Percentiles rank a stretch among this genome's conserved stretches.
These are phyloP conservation scores for Colletotrichum australisinense DNA, from an alignment of 2,329 filamentous ascomycete species.

Conservation along the genomic window DNA sequence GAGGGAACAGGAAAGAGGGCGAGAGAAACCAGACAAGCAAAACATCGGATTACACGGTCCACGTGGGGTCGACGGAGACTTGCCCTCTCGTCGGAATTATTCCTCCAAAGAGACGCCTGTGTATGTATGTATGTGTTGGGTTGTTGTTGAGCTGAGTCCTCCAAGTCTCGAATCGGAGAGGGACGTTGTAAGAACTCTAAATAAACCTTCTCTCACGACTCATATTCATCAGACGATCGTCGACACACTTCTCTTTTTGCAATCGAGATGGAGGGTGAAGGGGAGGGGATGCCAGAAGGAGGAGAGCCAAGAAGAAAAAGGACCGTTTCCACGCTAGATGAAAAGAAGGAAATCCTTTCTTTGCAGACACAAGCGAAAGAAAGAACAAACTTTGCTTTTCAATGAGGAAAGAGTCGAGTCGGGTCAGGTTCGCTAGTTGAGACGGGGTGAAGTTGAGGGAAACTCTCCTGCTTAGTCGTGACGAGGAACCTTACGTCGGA, in stretches of 20 bases:
- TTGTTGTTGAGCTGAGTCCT: not conserved
- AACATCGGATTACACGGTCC: constrained; percentile 9
- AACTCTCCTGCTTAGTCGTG: constrained; percentile 22
- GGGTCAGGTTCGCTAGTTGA: not conserved
- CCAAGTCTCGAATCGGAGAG: not conserved
- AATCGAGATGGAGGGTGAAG: not conserved
- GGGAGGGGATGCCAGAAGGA: not conserved
- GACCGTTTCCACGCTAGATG: not conserved
- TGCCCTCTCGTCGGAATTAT: not conserved
- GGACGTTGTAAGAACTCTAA: not conserved
- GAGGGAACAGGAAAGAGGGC: not conserved
- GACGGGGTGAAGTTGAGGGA: constrained; percentile 1
- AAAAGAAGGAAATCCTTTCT: not conserved
- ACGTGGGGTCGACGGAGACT: not conserved
- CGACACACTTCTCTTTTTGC: too few relatives aligned
- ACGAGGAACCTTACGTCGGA: constrained; percentile 3
- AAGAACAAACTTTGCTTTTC: not conserved
- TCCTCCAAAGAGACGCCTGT: not conserved
- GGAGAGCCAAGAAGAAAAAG: not conserved
- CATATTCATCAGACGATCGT: constrained; percentile 6
- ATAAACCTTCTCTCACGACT: not conserved
- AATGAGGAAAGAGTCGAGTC: not conserved
- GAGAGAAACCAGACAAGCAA: not conserved
- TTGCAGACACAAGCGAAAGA: not conserved
- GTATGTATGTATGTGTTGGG: not conserved